These are phyloP conservation scores for Anisodus acutangulus DNA, from an alignment of 257 asterid species.

Conservation along the genomic window DNA sequence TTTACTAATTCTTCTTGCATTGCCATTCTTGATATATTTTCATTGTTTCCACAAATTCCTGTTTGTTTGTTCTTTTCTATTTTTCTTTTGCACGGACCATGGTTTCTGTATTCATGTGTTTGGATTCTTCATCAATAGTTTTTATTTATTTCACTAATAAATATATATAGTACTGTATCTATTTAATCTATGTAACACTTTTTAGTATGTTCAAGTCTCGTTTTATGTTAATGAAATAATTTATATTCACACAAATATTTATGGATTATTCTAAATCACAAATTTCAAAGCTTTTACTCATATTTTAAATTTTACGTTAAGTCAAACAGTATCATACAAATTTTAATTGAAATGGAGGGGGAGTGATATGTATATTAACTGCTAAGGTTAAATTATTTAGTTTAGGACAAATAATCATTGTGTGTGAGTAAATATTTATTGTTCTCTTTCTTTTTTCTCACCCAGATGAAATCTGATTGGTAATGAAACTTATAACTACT, in stretches of 20 bases:
- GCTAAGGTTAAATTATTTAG: not conserved
- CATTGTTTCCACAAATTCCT: not conserved
- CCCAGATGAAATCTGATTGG: not conserved
- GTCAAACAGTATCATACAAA: not conserved
- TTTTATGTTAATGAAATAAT: not conserved
- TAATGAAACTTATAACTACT: not conserved
- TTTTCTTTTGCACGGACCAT: not conserved
- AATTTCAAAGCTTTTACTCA: not conserved
- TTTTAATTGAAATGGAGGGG: not conserved
- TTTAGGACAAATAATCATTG: not conserved
- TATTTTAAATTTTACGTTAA: not conserved
- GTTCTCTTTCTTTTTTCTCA: not conserved
- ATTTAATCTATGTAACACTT: too few species aligned
- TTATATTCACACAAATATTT: not conserved
- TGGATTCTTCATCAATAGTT: not conserved
- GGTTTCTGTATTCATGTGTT: not conserved
- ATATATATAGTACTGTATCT: not conserved
- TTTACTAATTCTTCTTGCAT: not conserved
- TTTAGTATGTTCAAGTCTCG: not conserved
- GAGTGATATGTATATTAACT: not conserved
- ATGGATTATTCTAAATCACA: not conserved
- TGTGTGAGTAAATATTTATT: not conserved
- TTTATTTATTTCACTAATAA: not conserved
- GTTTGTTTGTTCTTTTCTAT: not conserved
- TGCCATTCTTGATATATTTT: not conserved